phyloP scores from a whole-genome alignment of 1,284 basidiomycete genomes.

The Xerocomus amazonicus region DNA sequence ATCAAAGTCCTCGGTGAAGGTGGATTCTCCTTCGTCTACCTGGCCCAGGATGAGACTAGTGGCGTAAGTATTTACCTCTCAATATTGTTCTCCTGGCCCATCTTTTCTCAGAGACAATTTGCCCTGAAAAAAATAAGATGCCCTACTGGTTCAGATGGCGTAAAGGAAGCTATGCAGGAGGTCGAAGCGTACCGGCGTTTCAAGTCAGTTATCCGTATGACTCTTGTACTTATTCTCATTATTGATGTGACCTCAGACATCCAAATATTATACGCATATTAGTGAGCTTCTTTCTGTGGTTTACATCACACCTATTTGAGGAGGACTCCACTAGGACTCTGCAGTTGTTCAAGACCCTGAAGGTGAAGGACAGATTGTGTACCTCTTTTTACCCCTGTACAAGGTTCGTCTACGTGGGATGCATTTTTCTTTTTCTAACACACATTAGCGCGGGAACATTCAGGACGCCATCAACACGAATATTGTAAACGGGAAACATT shows the following conservation, averaged over 20 bases:
- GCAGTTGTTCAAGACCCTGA: slow-evolving; percentile 91
- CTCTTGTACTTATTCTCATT: slow-evolving; percentile 1
- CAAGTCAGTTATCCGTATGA: slow-evolving; percentile 52
- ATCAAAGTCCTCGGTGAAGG: slow-evolving; percentile 90
- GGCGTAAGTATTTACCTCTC: slow-evolving; percentile 47
- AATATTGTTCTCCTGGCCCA: not conserved
- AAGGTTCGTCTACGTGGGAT: slow-evolving; percentile 45
- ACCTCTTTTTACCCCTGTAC: slow-evolving; percentile 89
- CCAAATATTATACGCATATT: slow-evolving; percentile 87
- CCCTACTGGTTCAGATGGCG: slow-evolving; percentile 77
- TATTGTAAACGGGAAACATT: slow-evolving; percentile 77
- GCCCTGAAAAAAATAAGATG: slow-evolving; percentile 93
- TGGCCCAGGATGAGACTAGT: slow-evolving; percentile 83
- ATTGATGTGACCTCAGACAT: slow-evolving; percentile 49
- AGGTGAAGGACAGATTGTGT: slow-evolving; percentile 93
- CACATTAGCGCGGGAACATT: slow-evolving; percentile 75
- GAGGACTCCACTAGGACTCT: slow-evolving; percentile 60
- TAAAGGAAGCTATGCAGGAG: slow-evolving; percentile 84
- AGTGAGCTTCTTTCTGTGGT: slow-evolving; percentile 37
- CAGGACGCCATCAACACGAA: slow-evolving; percentile 93
- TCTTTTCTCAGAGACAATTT: slow-evolving; percentile 64
- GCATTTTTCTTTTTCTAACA: slow-evolving; percentile 10
- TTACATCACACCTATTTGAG: not conserved
- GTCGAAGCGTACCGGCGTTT: slow-evolving; percentile 90
- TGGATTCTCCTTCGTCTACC: slow-evolving; percentile 92